Conservation (phyloP, 257 asterid species). For the Solanum clarkiae region DNA sequence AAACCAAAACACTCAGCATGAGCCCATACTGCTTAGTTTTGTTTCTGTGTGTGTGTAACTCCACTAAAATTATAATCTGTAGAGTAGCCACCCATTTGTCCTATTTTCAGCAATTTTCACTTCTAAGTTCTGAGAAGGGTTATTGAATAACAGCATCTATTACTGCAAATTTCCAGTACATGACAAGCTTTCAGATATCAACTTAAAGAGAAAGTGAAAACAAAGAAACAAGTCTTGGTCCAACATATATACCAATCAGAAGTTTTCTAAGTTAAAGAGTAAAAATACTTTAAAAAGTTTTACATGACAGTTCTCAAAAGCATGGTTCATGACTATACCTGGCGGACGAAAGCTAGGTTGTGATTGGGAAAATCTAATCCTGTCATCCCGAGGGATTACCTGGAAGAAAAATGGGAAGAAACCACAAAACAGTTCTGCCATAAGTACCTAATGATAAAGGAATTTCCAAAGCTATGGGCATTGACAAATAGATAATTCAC, state of each 20-base stretch:
- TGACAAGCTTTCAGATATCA: background rate
- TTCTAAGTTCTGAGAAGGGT: background rate
- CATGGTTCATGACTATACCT: constrained; percentile 26
- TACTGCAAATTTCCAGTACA: background rate
- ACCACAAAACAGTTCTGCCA: background rate
- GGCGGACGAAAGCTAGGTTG: constrained; percentile 39
- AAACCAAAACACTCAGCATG: background rate
- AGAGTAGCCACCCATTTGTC: background rate
- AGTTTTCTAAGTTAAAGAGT: background rate
- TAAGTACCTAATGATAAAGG: background rate
- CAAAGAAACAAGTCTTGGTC: background rate
- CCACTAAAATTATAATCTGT: background rate
- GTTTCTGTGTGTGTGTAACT: background rate
- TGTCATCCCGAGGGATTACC: constrained; percentile 67
- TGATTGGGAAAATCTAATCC: constrained; percentile 50
- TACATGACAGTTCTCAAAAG: background rate
- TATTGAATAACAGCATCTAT: background rate
- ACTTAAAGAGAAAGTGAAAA: background rate
- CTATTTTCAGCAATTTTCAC: background rate
- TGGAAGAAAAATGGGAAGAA: constrained; percentile 16
- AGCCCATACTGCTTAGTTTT: background rate
- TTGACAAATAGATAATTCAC: constrained; percentile 16
- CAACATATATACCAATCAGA: background rate
- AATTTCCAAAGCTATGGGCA: background rate
- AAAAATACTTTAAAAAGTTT: background rate